Conservation (phyloP, 495 filamentous ascomycete genomes). For the Aspergillus leporis region DNA sequence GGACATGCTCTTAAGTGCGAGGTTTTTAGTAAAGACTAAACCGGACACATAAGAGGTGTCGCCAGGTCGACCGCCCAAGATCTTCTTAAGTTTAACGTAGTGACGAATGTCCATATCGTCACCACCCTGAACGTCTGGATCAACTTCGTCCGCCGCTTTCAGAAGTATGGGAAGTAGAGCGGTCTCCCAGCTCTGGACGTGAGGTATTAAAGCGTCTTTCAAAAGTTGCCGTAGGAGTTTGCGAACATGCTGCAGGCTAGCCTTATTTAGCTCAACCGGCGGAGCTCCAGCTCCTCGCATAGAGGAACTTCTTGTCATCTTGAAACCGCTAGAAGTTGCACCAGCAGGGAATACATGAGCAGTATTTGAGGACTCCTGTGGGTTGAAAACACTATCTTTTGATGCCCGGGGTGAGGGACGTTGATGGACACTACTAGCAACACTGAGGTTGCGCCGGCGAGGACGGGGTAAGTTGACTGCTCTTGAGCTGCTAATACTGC, state of each 20-base stretch:
- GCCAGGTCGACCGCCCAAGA: constrained; percentile 81
- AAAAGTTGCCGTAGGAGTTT: constrained; percentile 82
- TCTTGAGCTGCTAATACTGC: constrained; percentile 59
- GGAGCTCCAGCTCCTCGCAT: constrained; percentile 76
- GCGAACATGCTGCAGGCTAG: constrained; percentile 84
- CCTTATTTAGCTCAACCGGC: constrained; percentile 77
- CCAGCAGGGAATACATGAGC: constrained; percentile 20
- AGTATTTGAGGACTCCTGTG: constrained; percentile 29
- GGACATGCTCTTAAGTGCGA: constrained; percentile 94
- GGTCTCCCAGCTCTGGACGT: constrained; percentile 79
- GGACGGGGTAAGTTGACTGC: constrained; percentile 52
- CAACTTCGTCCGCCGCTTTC: constrained; percentile 90
- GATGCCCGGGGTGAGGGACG: constrained; percentile 65
- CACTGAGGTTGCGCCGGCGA: constrained; percentile 74
- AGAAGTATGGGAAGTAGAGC: constrained; percentile 89
- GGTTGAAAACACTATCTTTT: constrained; percentile 40
- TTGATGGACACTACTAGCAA: constrained; percentile 66
- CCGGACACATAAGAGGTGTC: constrained; percentile 96
- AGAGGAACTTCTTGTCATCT: constrained; percentile 78
- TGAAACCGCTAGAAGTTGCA: constrained; percentile 45
- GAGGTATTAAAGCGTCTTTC: constrained; percentile 70
- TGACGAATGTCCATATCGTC: constrained; percentile 99
- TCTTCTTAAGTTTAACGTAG: constrained; percentile 96
- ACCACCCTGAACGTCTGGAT: constrained; percentile 82
- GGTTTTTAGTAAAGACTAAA: constrained; percentile 94